Base-by-base conservation (phyloP, 2,329 filamentous ascomycete species). In the Ambrosiella cleistominuta region DNA sequence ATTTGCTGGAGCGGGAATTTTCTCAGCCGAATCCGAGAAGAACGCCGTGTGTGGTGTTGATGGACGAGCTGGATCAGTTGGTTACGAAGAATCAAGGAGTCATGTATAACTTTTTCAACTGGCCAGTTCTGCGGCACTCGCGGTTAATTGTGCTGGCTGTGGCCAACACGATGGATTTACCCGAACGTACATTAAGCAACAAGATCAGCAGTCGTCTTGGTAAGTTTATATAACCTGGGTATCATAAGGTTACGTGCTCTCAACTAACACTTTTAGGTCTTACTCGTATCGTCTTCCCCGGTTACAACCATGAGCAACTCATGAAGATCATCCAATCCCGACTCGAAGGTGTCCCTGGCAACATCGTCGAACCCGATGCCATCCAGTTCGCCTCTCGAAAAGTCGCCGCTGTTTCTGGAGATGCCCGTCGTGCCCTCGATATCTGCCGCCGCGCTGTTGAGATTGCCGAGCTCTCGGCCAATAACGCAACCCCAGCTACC, bases 21-120 rank as follows among this genome's bases (percentile, higher is more conserved):
- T 91, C 82, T 60, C 84, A 90, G 60, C 93, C 94, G 0, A 94
- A 85, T 60, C 93, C 93, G 27, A 81, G 93, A 55, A 80, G 93
- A 61, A 88, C 95, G 5, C 93, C 94, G 1, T 97, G 91, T 67
- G 93, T 98, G 12, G 93, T 98, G 1, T 73, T 98, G 55, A 98
- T 98, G 93, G 93, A 98, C 66, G 93, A 98, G 70, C 77, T 98
- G 53, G 93, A 98, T 68, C 93, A 98, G 70, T 79, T 98, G 7
- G 94, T 98, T 4, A 98, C 93, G 11, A 93, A 91, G 67, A 97
- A 95, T 66, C 94, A 98, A 69, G 91, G 88, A n/a, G 93, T 98
- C 71, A 98, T 98, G 93, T 98, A 98, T 73, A 98, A 98, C 70
- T 98, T 98, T 70, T 98, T 98, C 78, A 98, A 98, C 67, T 98